Percentiles rank a stretch among this genome's conserved stretches.
phyloP scores from a whole-genome alignment of 148 eudicot genomes.

The Limonium bicolor region DNA sequence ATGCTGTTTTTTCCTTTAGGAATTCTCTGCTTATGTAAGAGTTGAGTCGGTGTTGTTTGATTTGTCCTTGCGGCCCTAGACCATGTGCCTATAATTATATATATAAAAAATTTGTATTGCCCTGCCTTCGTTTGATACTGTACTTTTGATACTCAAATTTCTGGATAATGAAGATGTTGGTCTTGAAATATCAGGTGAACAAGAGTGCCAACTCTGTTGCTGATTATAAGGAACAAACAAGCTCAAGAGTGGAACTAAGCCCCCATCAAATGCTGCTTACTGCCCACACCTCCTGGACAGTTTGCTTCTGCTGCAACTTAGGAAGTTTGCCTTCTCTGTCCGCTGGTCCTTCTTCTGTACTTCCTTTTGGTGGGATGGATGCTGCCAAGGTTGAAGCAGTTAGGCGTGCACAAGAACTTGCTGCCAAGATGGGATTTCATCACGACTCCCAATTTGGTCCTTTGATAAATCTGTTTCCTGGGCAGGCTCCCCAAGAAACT shows the following conservation, averaged over 20 bases:
- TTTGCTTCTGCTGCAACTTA: constrained; percentile 3
- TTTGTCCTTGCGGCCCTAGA: too few species aligned
- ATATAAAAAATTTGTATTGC: constrained; percentile 2
- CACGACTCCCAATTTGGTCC: constrained; percentile 95
- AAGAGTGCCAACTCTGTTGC: constrained; percentile 26
- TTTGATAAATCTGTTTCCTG: constrained; percentile 77
- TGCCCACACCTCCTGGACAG: constrained; percentile 18
- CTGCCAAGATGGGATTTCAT: constrained; percentile 87
- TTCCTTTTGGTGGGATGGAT: constrained; percentile 27
- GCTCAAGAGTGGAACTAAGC: constrained; percentile 25
- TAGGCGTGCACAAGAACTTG: constrained; percentile 80
- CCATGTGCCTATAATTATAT: not conserved
- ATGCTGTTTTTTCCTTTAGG: not conserved
- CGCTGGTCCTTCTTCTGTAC: constrained; percentile 19
- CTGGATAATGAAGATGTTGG: too few species aligned
- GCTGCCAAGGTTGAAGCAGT: constrained; percentile 70
- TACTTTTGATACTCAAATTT: not conserved
- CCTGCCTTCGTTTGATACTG: not conserved
- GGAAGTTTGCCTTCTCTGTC: constrained; percentile 18
- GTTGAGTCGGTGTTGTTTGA: too few species aligned
- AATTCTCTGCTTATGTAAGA: too few species aligned
- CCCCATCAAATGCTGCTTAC: constrained; percentile 15
- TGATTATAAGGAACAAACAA: constrained; percentile 16
- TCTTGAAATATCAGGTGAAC: constrained; percentile 34
- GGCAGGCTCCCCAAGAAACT: constrained; percentile 61